Base-by-base conservation (phyloP, 108 stramenopile species). In the Aurantiochytrium sp. region DNA sequence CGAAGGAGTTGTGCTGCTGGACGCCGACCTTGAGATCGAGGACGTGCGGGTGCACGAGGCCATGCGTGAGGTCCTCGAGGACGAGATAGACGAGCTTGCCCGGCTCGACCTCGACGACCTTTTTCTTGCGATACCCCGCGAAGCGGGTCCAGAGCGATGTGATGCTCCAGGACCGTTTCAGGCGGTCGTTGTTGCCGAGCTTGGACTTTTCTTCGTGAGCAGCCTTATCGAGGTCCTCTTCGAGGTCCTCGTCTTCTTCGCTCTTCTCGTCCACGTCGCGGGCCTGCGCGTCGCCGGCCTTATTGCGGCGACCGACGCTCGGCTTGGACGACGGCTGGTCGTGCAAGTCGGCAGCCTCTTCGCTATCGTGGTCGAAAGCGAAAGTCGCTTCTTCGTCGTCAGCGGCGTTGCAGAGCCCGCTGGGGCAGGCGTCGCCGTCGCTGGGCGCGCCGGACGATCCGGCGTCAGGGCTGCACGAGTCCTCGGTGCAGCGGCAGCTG, bases 91-190 rank as follows among this genome's bases (percentile, higher is more conserved):
- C 73, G 73, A 81, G 45, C 30, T 81, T 81, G 42, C 73, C 73
- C 27, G 39, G 42, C 73, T 48, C 73, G 27, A 81, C 73, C 73
- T 81, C 73, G 73, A 81, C 73, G 27, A 48, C 73, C 73, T 81
- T 81, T 30, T 81, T 81, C 42, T 48, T 81, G 17, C 73, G 73
- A 24, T 81, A 48, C 21, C 45, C 73, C 39, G 45, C 45, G 3
- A 81, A 81, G 8, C 73, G 73, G 17, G 39, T 27, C 73, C 73
- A 81, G 12, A 81, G 45, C 1, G 73, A 48, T 6, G 39, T 81
- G 24, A 81, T 48, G 45, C 73, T 81, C 73, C 73, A 81, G 10
- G 59, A 65, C 1, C 59, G 59, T 6, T 65, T 8, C 27, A 65
- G 15, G 22, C 22, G 15, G 59, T 27, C 59, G 10, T 65, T 65